phyloP scores from a whole-genome alignment of 2,329 filamentous ascomycete genomes.

The Alternaria angustiovoidea region DNA sequence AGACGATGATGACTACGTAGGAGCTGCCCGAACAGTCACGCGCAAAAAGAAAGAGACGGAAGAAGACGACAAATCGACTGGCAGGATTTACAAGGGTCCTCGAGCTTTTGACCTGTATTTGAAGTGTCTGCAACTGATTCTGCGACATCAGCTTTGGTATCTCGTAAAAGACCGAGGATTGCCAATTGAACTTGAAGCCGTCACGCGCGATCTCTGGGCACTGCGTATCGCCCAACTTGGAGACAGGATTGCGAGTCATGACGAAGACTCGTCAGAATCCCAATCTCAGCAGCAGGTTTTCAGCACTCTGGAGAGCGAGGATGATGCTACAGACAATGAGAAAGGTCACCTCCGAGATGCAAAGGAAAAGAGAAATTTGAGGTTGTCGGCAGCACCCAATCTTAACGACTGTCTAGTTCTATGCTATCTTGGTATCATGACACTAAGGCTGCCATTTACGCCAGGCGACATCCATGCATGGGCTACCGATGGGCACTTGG shows the following conservation, averaged over 20 bases:
- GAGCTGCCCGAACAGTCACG: constrained; percentile 63
- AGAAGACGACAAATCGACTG: constrained; percentile 55
- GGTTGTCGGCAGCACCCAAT: constrained; percentile 65
- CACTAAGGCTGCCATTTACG: constrained; percentile 79
- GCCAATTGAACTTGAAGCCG: constrained; percentile 75
- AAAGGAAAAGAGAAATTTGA: constrained; percentile 47
- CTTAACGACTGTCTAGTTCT: constrained; percentile 78
- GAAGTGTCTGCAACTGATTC: constrained; percentile 81
- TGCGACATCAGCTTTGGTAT: constrained; percentile 82
- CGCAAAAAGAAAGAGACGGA: constrained; percentile 61
- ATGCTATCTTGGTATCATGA: constrained; percentile 79
- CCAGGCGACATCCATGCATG: constrained; percentile 76
- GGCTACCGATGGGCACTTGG: constrained; percentile 71
- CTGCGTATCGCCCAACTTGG: constrained; percentile 71
- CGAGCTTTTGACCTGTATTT: constrained; percentile 80
- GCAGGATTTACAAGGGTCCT: constrained; percentile 67
- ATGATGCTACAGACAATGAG: constrained; percentile 49
- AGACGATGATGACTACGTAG: constrained; percentile 73
- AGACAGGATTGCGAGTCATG: constrained; percentile 50
- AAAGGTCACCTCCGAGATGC: constrained; percentile 35
- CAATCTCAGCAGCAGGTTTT: constrained; percentile 63
- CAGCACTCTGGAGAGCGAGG: constrained; percentile 63
- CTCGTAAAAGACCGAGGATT: constrained; percentile 73
- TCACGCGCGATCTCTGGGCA: constrained; percentile 87
- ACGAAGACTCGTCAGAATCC: constrained; percentile 41